Base-by-base conservation (phyloP, 1,284 basidiomycete genomes). In the Sanghuangporus baumii region DNA sequence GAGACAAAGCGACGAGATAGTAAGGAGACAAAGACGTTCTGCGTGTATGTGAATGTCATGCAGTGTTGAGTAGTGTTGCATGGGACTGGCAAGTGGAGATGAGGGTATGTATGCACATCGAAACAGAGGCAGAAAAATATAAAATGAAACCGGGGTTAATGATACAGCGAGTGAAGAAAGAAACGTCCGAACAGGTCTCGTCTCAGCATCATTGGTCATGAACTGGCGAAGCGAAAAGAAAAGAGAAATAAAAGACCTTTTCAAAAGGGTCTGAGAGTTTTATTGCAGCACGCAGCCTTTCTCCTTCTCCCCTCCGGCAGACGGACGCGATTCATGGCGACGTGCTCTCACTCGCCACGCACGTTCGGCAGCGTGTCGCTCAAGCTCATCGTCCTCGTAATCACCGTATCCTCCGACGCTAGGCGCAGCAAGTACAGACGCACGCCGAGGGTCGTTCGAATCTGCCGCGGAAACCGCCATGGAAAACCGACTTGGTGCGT, bases 221-320 rank as follows among this genome's bases (percentile, higher is more conserved):
- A 46, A 20, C 9, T 23, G 18, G 34, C 9, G 43, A 20, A 43
- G 37, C 4, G 12, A 6, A 9, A 23, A 57, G 26, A 31, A 31
- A 31, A 57, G 34, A 18, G 54, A 55, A 11, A 56, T 16, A 7
- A 14, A 36, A 56, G 50, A 34, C 1, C 3, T 31, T 31, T 31
- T 31, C 26, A 3, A 4, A 4, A 3, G 26, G 26, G 5, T 31
- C 26, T n/a, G 40, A 46, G 43, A 46, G 43, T 46, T 46, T 46
- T 46, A 63, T 48, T 63, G 62, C 62, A 63, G 20, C 36, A 63
- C 56, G 51, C 62, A 63, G 12, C 52, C 52, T 26, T 63, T 63
- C 36, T 63, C 60, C 54, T 61, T 57, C 34, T 47, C 59, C 16
- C 48, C 43, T 34, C 20, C 58, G 23, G 58, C 20, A 34, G 43